Percentiles rank a stretch among this genome's conserved stretches.
Evolutionary conservation across 1,139 yeast genomes (phyloP).

Genomic region (Candida pseudoviswanathii): DNA sequence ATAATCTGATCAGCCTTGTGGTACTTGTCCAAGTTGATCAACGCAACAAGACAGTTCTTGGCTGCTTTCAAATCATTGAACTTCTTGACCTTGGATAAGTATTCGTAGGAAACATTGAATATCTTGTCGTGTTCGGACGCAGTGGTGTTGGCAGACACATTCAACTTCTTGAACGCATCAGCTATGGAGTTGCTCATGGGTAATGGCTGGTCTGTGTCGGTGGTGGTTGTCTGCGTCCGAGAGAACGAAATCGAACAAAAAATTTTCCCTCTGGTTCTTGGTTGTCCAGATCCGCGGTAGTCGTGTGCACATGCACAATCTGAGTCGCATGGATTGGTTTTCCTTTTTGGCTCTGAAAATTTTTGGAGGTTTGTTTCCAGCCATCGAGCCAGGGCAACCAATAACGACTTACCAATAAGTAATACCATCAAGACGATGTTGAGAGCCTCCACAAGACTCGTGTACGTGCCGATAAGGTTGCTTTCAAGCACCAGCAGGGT

Average conservation of each 20-base stretch:
- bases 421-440: constrained; percentile 1
- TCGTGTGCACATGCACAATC: neutral
- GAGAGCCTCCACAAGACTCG: neutral
- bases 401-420: neutral
- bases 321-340: no score
- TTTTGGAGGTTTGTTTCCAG: constrained; percentile 1
- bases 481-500: constrained; percentile 9
- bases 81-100: constrained; percentile 41
- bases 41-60: constrained; percentile 64
- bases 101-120: constrained; percentile 46
- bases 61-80: constrained; percentile 54
- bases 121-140: constrained; percentile 40
- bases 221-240: neutral
- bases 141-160: constrained; percentile 29
- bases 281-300: neutral
- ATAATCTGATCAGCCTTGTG: constrained; percentile 54
- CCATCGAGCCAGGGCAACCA: neutral
- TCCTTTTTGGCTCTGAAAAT: no score
- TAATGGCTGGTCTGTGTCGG: neutral
- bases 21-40: constrained; percentile 74
- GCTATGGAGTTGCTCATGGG: constrained; percentile 43
- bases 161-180: constrained; percentile 46
- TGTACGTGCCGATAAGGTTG: constrained; percentile 5
- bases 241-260: neutral
- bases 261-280: constrained; percentile 2